phyloP scores from a whole-genome alignment of 805 yeast genomes.

The Yarrowia osloensis region DNA sequence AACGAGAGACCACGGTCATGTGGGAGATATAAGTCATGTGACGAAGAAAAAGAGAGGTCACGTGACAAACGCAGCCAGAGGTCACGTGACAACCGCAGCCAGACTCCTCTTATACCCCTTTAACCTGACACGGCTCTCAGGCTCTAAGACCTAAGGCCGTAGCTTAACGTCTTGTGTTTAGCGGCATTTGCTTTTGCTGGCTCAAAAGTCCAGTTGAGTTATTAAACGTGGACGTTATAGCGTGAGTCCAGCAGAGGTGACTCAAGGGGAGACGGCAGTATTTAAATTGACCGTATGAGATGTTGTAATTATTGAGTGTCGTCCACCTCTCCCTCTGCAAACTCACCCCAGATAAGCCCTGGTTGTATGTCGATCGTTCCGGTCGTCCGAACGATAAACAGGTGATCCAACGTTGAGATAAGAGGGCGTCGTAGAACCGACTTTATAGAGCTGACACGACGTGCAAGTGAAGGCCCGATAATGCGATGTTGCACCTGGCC shows the following conservation, averaged over 20 bases:
- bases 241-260: no score
- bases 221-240: not conserved
- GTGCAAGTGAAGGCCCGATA: not conserved
- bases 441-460: not conserved
- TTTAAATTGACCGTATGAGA: no score
- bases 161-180: not conserved
- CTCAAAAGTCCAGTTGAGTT: not conserved
- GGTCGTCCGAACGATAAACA: conserved; percentile 12
- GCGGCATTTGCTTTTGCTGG: not conserved
- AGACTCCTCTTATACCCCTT: no score
- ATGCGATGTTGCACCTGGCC: not conserved
- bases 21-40: not conserved
- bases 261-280: not conserved
- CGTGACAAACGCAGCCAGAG: no score
- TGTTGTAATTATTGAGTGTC: no score
- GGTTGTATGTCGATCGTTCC: not conserved
- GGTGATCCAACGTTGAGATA: not conserved
- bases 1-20: not conserved
- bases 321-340: not conserved
- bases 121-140: not conserved
- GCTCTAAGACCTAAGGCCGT: not conserved
- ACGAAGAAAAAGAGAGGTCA: no score
- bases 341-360: not conserved
- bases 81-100: not conserved
- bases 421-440: not conserved